phyloP scores from a whole-genome alignment of 345 rosid species.

The Acer campestre region DNA sequence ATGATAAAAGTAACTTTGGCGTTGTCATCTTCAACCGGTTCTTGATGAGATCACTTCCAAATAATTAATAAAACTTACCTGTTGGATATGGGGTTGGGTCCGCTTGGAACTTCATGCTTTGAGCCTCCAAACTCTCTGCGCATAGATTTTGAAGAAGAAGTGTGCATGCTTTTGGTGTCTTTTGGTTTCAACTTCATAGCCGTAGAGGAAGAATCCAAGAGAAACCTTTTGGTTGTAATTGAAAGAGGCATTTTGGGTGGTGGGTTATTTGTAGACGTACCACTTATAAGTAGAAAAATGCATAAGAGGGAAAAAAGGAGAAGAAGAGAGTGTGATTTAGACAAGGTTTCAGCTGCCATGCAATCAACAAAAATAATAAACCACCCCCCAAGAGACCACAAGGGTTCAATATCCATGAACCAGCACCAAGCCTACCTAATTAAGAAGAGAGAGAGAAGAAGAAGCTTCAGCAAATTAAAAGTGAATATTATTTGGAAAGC shows the following conservation, averaged over 20 bases:
- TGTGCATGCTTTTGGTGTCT: slow-evolving; percentile 16
- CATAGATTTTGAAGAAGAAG: slow-evolving; percentile 32
- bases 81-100: slow-evolving; percentile 93
- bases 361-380: slow-evolving; percentile 58
- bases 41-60: background rate
- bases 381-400: slow-evolving; percentile 93
- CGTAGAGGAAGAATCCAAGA: slow-evolving; percentile 44
- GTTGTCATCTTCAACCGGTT: slow-evolving; percentile 15
- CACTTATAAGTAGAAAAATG: slow-evolving; percentile 27
- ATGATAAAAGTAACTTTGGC: slow-evolving; percentile 17
- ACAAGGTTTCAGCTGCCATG: slow-evolving; percentile 67
- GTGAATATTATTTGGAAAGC: slow-evolving; percentile 41
- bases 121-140: slow-evolving; percentile 45
- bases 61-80: slow-evolving; percentile 34
- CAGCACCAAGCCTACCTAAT: slow-evolving; percentile 49
- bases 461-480: slow-evolving; percentile 42
- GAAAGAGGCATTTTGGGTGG: slow-evolving; percentile 18
- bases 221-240: slow-evolving; percentile 47
- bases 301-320: slow-evolving; percentile 44
- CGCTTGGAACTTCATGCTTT: slow-evolving; percentile 90
- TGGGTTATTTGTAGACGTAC: no score
- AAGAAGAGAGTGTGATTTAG: slow-evolving; percentile 39
- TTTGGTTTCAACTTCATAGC: slow-evolving; percentile 42
- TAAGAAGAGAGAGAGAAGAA: slow-evolving; percentile 28
- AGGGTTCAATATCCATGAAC: slow-evolving; percentile 99